Evolutionary conservation across 75 land plant species (phyloP).

Genomic region (Gnetum montanum): DNA sequence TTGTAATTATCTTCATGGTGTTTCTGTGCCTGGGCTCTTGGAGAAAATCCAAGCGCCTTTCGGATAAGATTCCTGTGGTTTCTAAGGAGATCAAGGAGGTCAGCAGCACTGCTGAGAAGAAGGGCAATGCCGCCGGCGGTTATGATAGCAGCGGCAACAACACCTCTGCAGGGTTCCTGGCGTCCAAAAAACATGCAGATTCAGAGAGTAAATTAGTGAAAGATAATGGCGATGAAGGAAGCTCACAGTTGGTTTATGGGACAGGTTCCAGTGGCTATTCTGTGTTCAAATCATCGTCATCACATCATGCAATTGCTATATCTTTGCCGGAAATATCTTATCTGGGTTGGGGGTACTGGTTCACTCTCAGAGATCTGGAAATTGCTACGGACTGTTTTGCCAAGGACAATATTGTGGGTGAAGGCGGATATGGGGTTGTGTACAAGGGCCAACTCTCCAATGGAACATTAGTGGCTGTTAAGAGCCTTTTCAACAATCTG

Average conservation of each 20-base stretch:
- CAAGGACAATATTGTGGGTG: conserved; percentile 56
- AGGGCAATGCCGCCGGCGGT: conserved; percentile 14
- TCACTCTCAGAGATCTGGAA: conserved; percentile 73
- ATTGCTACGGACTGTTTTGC: conserved; percentile 59
- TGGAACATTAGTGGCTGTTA: conserved; percentile 70
- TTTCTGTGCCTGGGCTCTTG: conserved; percentile 48
- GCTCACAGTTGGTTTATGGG: conserved; percentile 11
- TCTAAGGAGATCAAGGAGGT: conserved; percentile 69
- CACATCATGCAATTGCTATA: conserved; percentile 22
- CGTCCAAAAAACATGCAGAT: conserved; percentile 30
- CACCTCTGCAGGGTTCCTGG: conserved; percentile 40
- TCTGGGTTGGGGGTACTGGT: conserved; percentile 95
- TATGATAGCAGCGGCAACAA: conserved; percentile 33
- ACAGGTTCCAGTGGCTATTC: too few species aligned
- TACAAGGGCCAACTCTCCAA: conserved; percentile 55
- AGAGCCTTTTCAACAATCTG: conserved; percentile 71
- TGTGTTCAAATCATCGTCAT: too few species aligned
- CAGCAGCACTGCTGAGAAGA: conserved; percentile 14
- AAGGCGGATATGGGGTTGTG: conserved; percentile 88
- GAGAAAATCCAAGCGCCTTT: conserved; percentile 21
- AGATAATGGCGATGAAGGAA: conserved; percentile 41
- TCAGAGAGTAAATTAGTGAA: conserved; percentile 28
- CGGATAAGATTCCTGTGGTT: conserved; percentile 18
- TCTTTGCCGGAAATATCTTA: conserved; percentile 67
- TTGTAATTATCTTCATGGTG: conserved; percentile 43